Percentiles rank a stretch among this genome's conserved stretches.
phyloP scores from a whole-genome alignment of 2,329 filamentous ascomycete genomes.

The Claviceps paspali region DNA sequence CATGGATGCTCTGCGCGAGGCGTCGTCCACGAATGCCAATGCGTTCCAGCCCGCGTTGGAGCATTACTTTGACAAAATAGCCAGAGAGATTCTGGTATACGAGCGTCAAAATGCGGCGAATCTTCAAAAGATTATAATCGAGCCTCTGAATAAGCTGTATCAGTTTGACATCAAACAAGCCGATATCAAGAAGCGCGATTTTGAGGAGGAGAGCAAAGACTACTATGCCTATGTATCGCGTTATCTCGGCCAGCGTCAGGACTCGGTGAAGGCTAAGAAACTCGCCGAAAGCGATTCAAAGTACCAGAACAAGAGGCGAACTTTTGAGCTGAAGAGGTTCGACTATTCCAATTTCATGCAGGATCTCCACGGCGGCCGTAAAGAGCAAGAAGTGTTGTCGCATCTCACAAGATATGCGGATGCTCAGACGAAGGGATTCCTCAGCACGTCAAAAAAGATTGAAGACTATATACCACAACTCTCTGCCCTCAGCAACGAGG shows the following conservation, averaged over 20 bases:
- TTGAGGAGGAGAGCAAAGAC: slow-evolving; percentile 96
- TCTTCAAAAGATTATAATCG: slow-evolving; percentile 85
- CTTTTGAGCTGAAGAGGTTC: slow-evolving; percentile 93
- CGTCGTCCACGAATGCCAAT: slow-evolving; percentile 80
- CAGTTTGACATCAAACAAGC: slow-evolving; percentile 95
- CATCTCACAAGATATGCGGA: slow-evolving; percentile 91
- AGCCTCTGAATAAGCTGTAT: slow-evolving; percentile 83
- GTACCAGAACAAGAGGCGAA: slow-evolving; percentile 83
- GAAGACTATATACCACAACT: slow-evolving; percentile 77
- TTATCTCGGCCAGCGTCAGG: slow-evolving; percentile 90
- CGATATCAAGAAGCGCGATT: slow-evolving; percentile 91
- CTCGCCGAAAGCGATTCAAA: slow-evolving; percentile 88
- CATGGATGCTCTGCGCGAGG: slow-evolving; percentile 73
- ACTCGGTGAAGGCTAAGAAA: slow-evolving; percentile 96
- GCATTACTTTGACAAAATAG: slow-evolving; percentile 96
- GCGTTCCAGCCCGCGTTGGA: slow-evolving; percentile 94
- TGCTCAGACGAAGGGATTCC: slow-evolving; percentile 69
- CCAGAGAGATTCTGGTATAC: slow-evolving; percentile 74
- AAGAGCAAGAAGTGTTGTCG: slow-evolving; percentile 91
- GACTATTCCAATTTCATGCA: slow-evolving; percentile 99
- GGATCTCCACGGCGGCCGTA: slow-evolving; percentile 94
- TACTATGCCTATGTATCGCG: slow-evolving; percentile 92
- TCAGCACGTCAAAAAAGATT: slow-evolving; percentile 72
- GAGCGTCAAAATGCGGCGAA: slow-evolving; percentile 73
- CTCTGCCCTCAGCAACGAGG: slow-evolving; percentile 74